These are phyloP conservation scores for Lunularia cruciata DNA, from an alignment of 225 moss, liverwort and hornwort species.

Conservation along the genomic window DNA sequence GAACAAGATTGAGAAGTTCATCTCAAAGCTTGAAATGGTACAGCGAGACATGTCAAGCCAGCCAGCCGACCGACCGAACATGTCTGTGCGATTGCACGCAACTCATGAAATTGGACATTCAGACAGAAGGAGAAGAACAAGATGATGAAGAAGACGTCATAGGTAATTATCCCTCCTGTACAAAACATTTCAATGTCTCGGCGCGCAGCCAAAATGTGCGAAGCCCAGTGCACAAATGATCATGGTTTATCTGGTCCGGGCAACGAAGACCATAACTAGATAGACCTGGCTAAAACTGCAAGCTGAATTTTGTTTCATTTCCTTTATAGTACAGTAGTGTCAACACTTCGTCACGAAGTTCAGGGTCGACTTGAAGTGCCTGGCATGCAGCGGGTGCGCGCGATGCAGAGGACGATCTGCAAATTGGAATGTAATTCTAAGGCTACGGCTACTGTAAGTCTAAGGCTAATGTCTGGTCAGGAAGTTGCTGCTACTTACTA, in stretches of 20 bases:
- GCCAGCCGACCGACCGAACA: too few species aligned
- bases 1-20: conserved; percentile 2
- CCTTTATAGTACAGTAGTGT: conserved; percentile 11
- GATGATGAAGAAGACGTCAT: not conserved
- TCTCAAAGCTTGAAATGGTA: too few species aligned
- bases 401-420: not conserved
- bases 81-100: conserved; percentile 1
- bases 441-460: too few species aligned
- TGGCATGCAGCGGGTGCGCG: not conserved
- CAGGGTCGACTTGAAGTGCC: not conserved
- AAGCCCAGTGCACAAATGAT: not conserved
- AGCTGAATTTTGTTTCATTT: conserved; percentile 6
- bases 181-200: conserved; percentile 10
- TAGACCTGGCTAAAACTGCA: not conserved
- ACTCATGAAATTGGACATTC: conserved; percentile 2
- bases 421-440: conserved; percentile 11
- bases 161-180: conserved; percentile 15
- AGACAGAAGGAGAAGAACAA: too few species aligned
- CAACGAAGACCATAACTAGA: conserved; percentile 5
- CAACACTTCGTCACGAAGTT: conserved; percentile 4
- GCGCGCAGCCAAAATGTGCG: conserved; percentile 12
- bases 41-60: too few species aligned
- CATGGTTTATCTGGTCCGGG: conserved; percentile 10
- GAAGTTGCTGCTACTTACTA: not conserved
- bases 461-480: not conserved